phyloP scores from a whole-genome alignment of 1,284 basidiomycete species.

The Cystobasidium pallidum region DNA sequence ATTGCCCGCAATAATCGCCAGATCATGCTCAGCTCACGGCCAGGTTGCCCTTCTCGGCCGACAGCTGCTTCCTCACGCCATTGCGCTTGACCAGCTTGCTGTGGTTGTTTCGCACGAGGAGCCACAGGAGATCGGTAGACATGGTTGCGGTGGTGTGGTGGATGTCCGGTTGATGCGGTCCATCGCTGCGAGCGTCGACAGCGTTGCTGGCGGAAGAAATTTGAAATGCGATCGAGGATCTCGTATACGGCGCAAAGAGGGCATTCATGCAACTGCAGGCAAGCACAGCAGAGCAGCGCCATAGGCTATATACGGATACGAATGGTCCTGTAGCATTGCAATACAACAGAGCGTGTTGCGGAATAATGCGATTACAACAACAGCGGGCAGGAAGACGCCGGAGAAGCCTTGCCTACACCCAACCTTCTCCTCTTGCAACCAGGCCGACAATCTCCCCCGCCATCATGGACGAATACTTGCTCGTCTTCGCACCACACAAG shows the following conservation, averaged over 20 bases:
- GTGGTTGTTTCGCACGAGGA: conserved; percentile 40
- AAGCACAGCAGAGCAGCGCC: neutral
- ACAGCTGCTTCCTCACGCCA: conserved; percentile 32
- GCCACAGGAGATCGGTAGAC: conserved; percentile 36
- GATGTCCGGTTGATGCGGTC: neutral
- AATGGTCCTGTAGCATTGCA: no score
- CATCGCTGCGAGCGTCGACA: neutral
- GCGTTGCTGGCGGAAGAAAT: conserved; percentile 17
- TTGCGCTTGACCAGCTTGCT: conserved; percentile 38
- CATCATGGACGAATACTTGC: conserved; percentile 43
- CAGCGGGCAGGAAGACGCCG: neutral
- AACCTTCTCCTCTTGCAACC: conserved; percentile 21
- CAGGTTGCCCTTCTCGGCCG: conserved; percentile 43
- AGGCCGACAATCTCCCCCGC: conserved; percentile 33
- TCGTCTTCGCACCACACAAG: conserved; percentile 12
- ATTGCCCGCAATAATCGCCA: no score
- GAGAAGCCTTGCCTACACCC: conserved; percentile 24
- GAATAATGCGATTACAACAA: neutral
- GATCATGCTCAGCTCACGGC: no score
- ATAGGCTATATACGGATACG: no score
- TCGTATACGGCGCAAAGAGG: neutral
- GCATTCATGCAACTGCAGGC: neutral
- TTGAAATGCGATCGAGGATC: conserved; percentile 6
- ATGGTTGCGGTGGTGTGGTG: conserved; percentile 16
- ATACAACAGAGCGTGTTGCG: no score